Percentiles rank a stretch among this genome's conserved stretches.
Conservation (phyloP, 2,329 filamentous ascomycete species). For the Venturia nashicola region DNA sequence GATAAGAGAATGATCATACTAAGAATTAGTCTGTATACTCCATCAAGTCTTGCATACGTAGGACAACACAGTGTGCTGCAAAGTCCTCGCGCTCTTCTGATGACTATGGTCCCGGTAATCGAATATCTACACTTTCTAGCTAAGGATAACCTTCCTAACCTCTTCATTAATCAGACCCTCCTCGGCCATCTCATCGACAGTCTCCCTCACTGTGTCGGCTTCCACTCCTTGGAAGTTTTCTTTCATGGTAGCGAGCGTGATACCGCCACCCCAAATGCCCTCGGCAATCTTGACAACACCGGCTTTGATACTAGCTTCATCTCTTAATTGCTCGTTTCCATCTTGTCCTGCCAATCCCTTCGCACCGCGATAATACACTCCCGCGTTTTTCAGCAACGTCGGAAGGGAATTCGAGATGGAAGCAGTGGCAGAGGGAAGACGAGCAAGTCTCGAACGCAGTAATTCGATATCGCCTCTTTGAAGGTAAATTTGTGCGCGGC, state of each 20-base stretch:
- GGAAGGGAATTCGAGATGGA: background rate
- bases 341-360: constrained; percentile 3
- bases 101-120: too few relatives aligned
- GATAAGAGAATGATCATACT: too few relatives aligned
- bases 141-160: background rate
- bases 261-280: background rate
- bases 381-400: constrained; percentile 6
- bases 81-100: too few relatives aligned
- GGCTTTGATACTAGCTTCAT: background rate
- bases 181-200: constrained; percentile 5
- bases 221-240: background rate
- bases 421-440: background rate
- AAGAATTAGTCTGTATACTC: too few relatives aligned
- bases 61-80: too few relatives aligned
- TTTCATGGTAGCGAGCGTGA: background rate
- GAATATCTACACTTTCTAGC: background rate
- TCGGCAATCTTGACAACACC: background rate
- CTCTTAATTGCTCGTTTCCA: background rate
- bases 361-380: constrained; percentile 8
- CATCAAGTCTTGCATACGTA: too few relatives aligned
- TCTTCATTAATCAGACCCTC: constrained; percentile 4
- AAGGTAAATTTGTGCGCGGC: constrained; percentile 1
- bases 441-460: background rate
- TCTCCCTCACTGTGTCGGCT: background rate
- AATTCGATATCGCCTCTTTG: constrained; percentile 3